phyloP scores from a whole-genome alignment of 164 flowering plant species.

The Vitis riparia region DNA sequence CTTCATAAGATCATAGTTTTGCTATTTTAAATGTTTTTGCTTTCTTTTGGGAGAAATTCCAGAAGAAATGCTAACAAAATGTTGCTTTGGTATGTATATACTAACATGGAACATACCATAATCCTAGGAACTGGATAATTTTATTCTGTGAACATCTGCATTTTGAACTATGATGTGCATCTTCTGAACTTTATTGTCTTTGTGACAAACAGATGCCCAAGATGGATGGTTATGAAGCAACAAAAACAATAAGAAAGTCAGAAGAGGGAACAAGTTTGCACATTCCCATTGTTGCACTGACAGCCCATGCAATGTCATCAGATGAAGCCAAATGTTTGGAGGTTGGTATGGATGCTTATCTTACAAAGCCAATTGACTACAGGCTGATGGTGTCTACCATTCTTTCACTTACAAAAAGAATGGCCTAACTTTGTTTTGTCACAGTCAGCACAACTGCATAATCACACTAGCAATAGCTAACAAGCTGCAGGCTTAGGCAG shows the following conservation, averaged over 20 bases:
- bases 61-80: too few species aligned
- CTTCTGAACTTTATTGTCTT: neutral
- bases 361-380: slow-evolving; percentile 90
- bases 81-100: too few species aligned
- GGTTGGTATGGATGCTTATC: slow-evolving; percentile 97
- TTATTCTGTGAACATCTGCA: too few species aligned
- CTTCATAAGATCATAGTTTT: too few species aligned
- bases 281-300: slow-evolving; percentile 91
- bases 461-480: neutral
- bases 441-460: neutral
- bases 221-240: slow-evolving; percentile 99
- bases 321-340: slow-evolving; percentile 96
- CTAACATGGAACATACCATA: too few species aligned
- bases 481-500: neutral
- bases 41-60: neutral
- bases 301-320: slow-evolving; percentile 98
- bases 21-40: neutral
- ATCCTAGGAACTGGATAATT: too few species aligned
- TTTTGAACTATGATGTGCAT: neutral
- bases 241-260: slow-evolving; percentile 74
- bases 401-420: slow-evolving; percentile 58
- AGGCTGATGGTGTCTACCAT: slow-evolving; percentile 90
- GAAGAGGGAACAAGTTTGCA: slow-evolving; percentile 64
- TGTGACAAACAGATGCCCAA: slow-evolving; percentile 79
- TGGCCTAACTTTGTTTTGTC: slow-evolving; percentile 1